Percentiles rank a stretch among this genome's conserved stretches.
These are phyloP conservation scores for Tolypocladium cylindrosporum DNA, from an alignment of 2,329 filamentous ascomycete species.

Conservation along the genomic window DNA sequence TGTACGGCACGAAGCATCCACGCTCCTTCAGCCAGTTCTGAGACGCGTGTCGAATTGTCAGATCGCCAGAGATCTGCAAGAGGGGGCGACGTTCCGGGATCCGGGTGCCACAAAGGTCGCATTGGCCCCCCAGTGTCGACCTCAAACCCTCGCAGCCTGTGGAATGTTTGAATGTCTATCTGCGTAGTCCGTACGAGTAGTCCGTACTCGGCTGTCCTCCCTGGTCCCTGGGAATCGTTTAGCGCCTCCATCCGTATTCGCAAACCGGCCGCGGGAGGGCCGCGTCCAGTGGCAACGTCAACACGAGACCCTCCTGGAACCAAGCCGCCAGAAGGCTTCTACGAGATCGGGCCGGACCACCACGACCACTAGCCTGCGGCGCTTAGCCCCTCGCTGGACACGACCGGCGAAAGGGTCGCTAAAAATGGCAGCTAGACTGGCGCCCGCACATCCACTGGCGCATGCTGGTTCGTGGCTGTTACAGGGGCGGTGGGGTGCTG, in stretches of 20 bases:
- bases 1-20: neutral
- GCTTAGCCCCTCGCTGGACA: neutral
- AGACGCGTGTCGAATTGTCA: neutral
- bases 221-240: neutral
- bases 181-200: no score
- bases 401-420: constrained; percentile 1
- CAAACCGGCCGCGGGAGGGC: neutral
- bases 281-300: neutral
- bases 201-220: neutral
- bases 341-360: neutral
- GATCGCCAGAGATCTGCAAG: neutral
- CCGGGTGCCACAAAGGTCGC: neutral
- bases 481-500: constrained; percentile 2
- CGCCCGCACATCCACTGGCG: neutral
- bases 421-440: constrained; percentile 3
- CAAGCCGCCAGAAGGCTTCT: neutral
- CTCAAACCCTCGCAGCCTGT: neutral
- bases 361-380: neutral
- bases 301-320: neutral
- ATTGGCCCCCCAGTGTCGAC: neutral
- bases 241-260: neutral
- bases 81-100: neutral
- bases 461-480: constrained; percentile 1
- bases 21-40: neutral
- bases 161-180: neutral